Evolutionary conservation across 306 rosid genomes (phyloP), one percentile per base, ranked within the genome.

Genomic region (Astragalus membranaceus): DNA sequence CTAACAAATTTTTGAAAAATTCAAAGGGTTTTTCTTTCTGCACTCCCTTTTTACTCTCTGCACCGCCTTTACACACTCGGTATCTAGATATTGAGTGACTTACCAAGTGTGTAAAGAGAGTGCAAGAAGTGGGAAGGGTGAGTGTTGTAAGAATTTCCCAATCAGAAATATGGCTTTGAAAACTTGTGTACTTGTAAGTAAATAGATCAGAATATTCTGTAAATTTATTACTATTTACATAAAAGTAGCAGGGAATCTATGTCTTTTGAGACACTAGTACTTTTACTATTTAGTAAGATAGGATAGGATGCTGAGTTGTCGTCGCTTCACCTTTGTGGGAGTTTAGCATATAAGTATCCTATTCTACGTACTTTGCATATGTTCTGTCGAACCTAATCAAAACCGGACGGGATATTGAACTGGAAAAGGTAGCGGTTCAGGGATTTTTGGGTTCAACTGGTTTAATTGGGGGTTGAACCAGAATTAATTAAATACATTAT

Each of bases 331-430:
- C 46, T 10, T 33, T 39, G 58, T 44, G 66, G 72, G 73, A 64
- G 73, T 57, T 54, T 54, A 54, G 58, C 35, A 26, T 26, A 26
- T 61, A 5, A 35, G 8, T 6, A 35, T 35, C 29, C 20, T 7
- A 57, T 33, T 33, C 14, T 69, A 51, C n/a, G n/a, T n/a, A n/a
- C 74, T 77, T 78, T 76, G 90, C 76, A 84, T 78, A 79, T 81
- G 77, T 85, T 79, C 88, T 64, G 66, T 53, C 29, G 41, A 12
- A n/a, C n/a, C n/a, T n/a, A n/a, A n/a, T n/a, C n/a, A n/a, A n/a
- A n/a, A n/a, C n/a, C n/a, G n/a, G n/a, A n/a, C n/a, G n/a, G n/a
- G n/a, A n/a, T n/a, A n/a, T n/a, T n/a, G n/a, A n/a, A n/a, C n/a
- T n/a, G n/a, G n/a, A n/a, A n/a, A n/a, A n/a, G n/a, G n/a, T n/a